These are phyloP conservation scores for Phialophora expanda DNA, from an alignment of 2,329 filamentous ascomycete species.

Conservation along the genomic window DNA sequence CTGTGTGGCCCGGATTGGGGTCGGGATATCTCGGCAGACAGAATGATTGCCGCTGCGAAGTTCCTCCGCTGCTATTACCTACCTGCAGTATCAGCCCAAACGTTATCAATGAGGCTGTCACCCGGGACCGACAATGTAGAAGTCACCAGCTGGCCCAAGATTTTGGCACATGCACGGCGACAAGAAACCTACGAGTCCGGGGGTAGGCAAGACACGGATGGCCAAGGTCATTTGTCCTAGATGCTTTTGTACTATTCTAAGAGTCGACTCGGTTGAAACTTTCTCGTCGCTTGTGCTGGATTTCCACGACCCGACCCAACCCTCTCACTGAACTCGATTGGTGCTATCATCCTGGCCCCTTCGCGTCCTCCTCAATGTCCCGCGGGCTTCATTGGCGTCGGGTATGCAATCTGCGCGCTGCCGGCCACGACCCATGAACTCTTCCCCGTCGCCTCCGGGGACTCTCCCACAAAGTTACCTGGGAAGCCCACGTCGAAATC, in stretches of 20 bases:
- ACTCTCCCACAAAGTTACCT: constrained; percentile 43
- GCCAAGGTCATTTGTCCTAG: neutral
- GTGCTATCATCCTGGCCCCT: no score
- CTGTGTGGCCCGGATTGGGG: neutral
- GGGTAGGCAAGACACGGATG: neutral
- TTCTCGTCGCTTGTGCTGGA: neutral
- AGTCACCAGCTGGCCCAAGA: neutral
- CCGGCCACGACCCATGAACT: constrained; percentile 6
- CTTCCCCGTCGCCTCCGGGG: constrained; percentile 17
- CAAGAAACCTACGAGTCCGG: neutral
- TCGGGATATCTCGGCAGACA: neutral
- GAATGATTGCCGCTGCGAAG: neutral
- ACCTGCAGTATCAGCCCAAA: no score
- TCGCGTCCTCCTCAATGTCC: neutral
- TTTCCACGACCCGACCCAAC: neutral
- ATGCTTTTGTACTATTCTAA: neutral
- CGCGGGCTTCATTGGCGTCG: constrained; percentile 12
- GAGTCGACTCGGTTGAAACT: neutral
- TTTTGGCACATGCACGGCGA: neutral
- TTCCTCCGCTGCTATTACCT: neutral
- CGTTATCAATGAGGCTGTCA: neutral
- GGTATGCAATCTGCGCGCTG: constrained; percentile 23
- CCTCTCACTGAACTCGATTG: neutral
- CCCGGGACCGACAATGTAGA: neutral
- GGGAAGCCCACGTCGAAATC: constrained; percentile 65